These are phyloP conservation scores for Dendrocalamus sinicus DNA, from an alignment of 176 grass and related monocot genomes.

Conservation along the genomic window DNA sequence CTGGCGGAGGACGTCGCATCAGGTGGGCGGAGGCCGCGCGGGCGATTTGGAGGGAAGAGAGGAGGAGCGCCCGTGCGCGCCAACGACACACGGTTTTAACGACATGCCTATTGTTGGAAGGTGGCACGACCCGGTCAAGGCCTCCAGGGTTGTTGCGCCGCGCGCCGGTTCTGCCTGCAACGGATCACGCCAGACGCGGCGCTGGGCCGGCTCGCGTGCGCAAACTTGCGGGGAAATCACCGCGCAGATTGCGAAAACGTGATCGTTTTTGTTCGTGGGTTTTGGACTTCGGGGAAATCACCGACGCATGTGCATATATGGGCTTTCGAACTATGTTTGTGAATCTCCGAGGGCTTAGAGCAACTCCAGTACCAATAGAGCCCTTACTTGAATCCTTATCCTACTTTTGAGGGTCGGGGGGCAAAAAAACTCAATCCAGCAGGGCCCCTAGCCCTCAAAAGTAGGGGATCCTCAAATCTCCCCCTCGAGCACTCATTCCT, in stretches of 20 bases:
- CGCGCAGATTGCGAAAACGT: background rate
- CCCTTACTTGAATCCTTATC: too few relatives aligned
- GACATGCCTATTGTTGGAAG: slow-evolving; percentile 49
- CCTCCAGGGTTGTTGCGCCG: background rate
- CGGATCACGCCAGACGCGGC: background rate
- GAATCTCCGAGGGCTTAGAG: too few relatives aligned
- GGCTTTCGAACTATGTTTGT: too few relatives aligned
- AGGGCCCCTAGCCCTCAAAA: too few relatives aligned
- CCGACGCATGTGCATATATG: background rate
- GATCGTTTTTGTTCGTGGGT: too few relatives aligned
- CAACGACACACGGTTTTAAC: slow-evolving; percentile 24
- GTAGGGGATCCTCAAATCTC: too few relatives aligned
- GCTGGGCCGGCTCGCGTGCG: background rate
- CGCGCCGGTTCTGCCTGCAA: slow-evolving; percentile 14
- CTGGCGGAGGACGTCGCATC: slow-evolving; percentile 49
- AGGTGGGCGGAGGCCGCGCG: slow-evolving; percentile 17
- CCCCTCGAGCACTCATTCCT: too few relatives aligned
- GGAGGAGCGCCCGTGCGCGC: slow-evolving; percentile 18
- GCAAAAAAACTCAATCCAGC: too few relatives aligned
- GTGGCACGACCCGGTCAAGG: slow-evolving; percentile 23
- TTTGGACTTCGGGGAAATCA: background rate
- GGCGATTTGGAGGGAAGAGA: slow-evolving; percentile 51
- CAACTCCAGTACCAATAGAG: too few relatives aligned
- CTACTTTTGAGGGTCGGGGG: too few relatives aligned
- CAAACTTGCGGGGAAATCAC: background rate